Evolutionary conservation across 1,139 yeast genomes (phyloP), one percentile per base, ranked within the genome.

Genomic region (Geotrichum macrosporum): DNA sequence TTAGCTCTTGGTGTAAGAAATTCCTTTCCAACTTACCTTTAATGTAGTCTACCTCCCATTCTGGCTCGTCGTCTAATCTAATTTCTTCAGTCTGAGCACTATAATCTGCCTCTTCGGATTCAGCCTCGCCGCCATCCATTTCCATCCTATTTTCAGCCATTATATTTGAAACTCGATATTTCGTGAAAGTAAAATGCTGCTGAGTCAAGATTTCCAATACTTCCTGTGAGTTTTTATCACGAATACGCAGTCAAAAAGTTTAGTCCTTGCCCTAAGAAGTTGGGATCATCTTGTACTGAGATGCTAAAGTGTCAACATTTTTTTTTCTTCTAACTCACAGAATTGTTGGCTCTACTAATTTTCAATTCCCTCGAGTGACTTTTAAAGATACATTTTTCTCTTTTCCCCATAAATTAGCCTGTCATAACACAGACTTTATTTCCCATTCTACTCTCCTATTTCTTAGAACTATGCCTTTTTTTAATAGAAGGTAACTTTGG

Each of bases 11-110:
- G 31, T 21, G n/a, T n/a, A 12, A 4, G 3, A 13, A 5, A 13
- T 21, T 15, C 12, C 24, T n/a, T n/a, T 16, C 27, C 16, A 6
- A 9, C 38, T 20, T 2, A 29, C 46, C 31, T 16, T 24, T 39
- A 6, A 35, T 22, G 29, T 39, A 39, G 35, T 39, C 42, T 2
- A 37, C 33, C 22, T 39, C 42, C 42, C 42, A 39, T 13, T 30
- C 32, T 29, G 32, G 32, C 15, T 29, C 32, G 10, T 29, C 32
- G 5, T 29, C 32, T 6, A 10, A 27, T 9, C 15, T 39, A 34
- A 30, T 35, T 3, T 39, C 42, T 12, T 12, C 42, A 13, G 35
- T 24, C 21, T 39, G 42, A 16, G 30, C 42, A 13, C 24, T 19
- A 13, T 15, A 26, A 27, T 39, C 29, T 3, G n/a, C n/a, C 32